Conservation (phyloP, 1,284 basidiomycete species). For the Moniliella sp. region DNA sequence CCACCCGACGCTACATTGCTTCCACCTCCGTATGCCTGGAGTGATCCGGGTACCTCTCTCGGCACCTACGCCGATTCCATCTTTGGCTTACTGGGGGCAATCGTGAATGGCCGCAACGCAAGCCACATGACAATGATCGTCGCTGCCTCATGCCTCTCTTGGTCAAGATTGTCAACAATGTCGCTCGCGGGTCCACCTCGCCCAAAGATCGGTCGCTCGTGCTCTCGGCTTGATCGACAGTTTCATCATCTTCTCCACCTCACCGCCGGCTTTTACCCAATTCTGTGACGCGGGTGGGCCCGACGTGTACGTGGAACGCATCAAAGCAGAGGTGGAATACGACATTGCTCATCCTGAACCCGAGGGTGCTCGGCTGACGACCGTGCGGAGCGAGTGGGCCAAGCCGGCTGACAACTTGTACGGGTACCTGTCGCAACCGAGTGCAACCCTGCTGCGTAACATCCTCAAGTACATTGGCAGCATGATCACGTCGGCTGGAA, state of each 20-base stretch:
- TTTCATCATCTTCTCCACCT: constrained; percentile 67
- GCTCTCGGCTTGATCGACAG: constrained; percentile 79
- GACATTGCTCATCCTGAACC: constrained; percentile 11
- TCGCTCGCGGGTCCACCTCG: constrained; percentile 13
- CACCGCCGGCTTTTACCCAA: constrained; percentile 63
- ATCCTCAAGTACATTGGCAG: constrained; percentile 79
- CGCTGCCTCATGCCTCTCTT: constrained; percentile 84
- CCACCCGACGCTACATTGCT: too few species aligned
- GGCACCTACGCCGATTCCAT: constrained; percentile 36
- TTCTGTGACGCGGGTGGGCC: constrained; percentile 71
- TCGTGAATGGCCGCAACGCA: constrained; percentile 70
- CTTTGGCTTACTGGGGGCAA: constrained; percentile 63
- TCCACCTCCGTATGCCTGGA: too few species aligned
- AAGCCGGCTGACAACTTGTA: constrained; percentile 38
- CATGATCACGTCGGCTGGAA: constrained; percentile 81
- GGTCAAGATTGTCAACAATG: constrained; percentile 14
- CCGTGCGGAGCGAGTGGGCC: constrained; percentile 2
- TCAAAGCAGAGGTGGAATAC: constrained; percentile 40
- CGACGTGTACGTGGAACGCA: constrained; percentile 59
- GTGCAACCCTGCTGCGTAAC: constrained; percentile 51
- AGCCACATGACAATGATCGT: constrained; percentile 62
- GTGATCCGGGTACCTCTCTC: too few species aligned
- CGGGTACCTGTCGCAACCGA: constrained; percentile 25
- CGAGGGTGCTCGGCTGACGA: neutral
- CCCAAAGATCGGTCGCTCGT: constrained; percentile 28